Percentiles rank a stretch among this genome's conserved stretches.
These are phyloP conservation scores for Aspergillus sparsus DNA, from an alignment of 495 filamentous ascomycete genomes.

Conservation along the genomic window DNA sequence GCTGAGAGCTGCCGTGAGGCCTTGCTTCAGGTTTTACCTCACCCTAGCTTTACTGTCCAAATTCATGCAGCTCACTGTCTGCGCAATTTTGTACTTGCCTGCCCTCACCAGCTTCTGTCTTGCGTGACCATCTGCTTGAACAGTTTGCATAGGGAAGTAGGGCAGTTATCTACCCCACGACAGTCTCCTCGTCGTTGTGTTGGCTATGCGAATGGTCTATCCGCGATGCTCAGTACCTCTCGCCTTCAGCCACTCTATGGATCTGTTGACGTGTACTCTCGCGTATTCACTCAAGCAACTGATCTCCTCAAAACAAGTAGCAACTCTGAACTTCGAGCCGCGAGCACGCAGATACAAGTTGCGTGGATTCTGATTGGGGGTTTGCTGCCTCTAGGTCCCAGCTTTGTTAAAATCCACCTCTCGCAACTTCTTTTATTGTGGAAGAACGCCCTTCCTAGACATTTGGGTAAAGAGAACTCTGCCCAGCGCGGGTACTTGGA, in stretches of 20 bases:
- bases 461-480: slow-evolving; percentile 86
- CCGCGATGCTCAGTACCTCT: slow-evolving; percentile 87
- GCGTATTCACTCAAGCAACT: slow-evolving; percentile 87
- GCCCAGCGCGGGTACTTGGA: slow-evolving; percentile 79
- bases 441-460: slow-evolving; percentile 96
- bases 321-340: slow-evolving; percentile 85
- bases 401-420: slow-evolving; percentile 98
- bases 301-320: slow-evolving; percentile 91
- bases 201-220: slow-evolving; percentile 90
- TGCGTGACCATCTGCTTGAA: slow-evolving; percentile 97
- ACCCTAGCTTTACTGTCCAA: slow-evolving; percentile 95
- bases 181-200: slow-evolving; percentile 83
- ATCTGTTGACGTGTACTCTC: slow-evolving; percentile 91
- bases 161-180: slow-evolving; percentile 69
- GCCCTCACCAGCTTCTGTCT: slow-evolving; percentile 85
- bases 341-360: slow-evolving; percentile 93
- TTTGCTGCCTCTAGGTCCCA: slow-evolving; percentile 92
- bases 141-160: slow-evolving; percentile 83
- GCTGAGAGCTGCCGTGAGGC: slow-evolving; percentile 83
- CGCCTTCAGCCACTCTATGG: slow-evolving; percentile 87
- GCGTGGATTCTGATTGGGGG: slow-evolving; percentile 98
- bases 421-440: slow-evolving; percentile 94
- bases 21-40: slow-evolving; percentile 86
- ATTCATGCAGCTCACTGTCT: slow-evolving; percentile 82
- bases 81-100: slow-evolving; percentile 83